These are phyloP conservation scores for Hymenoscyphus scutula DNA, from an alignment of 2,329 filamentous ascomycete genomes.

Conservation along the genomic window DNA sequence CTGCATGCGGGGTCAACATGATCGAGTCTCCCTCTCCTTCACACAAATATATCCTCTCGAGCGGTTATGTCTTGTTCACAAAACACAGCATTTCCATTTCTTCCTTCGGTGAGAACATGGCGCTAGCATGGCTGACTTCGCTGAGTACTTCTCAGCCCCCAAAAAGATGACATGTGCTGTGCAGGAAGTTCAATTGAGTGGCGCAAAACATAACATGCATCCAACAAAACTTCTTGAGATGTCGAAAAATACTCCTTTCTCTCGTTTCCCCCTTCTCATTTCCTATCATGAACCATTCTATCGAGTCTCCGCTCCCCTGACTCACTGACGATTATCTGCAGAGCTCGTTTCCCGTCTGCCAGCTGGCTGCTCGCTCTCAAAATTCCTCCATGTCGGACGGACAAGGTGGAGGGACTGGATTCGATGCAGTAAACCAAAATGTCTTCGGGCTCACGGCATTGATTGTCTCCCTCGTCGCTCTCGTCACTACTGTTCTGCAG, in stretches of 20 bases:
- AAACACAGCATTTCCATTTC: neutral
- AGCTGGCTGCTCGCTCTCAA: neutral
- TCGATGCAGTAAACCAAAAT: slow-evolving; percentile 32
- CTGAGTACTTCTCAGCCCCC: neutral
- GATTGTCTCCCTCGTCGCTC: slow-evolving; percentile 37
- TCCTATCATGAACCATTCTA: slow-evolving; percentile 6
- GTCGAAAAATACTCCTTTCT: neutral
- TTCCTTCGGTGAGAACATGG: neutral
- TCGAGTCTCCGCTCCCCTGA: slow-evolving; percentile 6
- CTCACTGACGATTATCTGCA: slow-evolving; percentile 5
- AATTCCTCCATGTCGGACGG: slow-evolving; percentile 1
- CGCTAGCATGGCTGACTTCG: neutral
- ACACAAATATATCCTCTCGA: neutral
- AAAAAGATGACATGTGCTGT: neutral
- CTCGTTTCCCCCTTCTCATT: neutral
- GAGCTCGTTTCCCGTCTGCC: slow-evolving; percentile 1
- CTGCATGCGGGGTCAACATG: neutral
- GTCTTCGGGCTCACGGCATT: slow-evolving; percentile 36
- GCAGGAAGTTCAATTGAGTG: slow-evolving; percentile 1
- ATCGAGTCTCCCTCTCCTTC: neutral
- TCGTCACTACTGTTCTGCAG: slow-evolving; percentile 35
- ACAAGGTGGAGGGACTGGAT: slow-evolving; percentile 13
- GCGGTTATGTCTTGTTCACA: neutral
- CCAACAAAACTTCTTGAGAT: neutral
- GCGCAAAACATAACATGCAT: neutral